Evolutionary conservation across 352 stramenopile species (phyloP).

Genomic region (Phytophthora hybrid): DNA sequence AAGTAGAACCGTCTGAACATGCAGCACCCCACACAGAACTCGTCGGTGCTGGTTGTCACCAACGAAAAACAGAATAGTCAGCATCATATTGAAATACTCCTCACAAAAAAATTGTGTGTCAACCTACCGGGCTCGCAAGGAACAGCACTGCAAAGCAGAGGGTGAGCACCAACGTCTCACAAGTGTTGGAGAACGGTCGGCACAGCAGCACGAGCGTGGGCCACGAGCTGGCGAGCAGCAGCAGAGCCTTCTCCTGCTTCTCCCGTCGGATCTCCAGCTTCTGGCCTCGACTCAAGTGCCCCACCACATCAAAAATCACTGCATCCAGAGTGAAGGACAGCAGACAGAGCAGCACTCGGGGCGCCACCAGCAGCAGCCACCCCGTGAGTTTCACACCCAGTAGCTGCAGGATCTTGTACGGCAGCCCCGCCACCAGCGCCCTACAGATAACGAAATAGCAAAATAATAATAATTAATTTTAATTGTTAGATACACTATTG

Average conservation of each 20-base stretch:
- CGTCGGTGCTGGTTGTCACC: conserved; percentile 45
- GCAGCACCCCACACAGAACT: conserved; percentile 38
- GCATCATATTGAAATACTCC: background rate
- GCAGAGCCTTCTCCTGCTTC: conserved; percentile 40
- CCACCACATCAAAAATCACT: conserved; percentile 52
- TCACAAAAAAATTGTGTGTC: background rate
- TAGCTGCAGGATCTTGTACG: conserved; percentile 56
- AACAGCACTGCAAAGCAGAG: conserved; percentile 63
- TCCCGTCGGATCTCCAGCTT: conserved; percentile 27
- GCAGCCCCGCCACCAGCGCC: conserved; percentile 54
- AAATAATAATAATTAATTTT: conserved; percentile 16
- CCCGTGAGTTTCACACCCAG: conserved; percentile 53
- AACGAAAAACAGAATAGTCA: background rate
- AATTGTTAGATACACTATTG: background rate
- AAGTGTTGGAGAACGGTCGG: conserved; percentile 85
- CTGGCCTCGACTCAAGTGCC: conserved; percentile 35
- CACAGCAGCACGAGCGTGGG: conserved; percentile 69
- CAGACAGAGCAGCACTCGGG: conserved; percentile 65
- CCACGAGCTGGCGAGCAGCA: conserved; percentile 79
- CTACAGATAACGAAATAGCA: conserved; percentile 39
- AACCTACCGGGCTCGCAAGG: conserved; percentile 52
- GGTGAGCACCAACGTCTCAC: conserved; percentile 73
- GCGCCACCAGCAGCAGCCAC: conserved; percentile 57
- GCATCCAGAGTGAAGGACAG: conserved; percentile 69
- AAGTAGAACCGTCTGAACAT: conserved; percentile 67